A percentile compares a stretch with the other conserved stretches of the same genome.
Evolutionary conservation across 106 monocot species (phyloP).

Genomic region (Chionographis japonica): DNA sequence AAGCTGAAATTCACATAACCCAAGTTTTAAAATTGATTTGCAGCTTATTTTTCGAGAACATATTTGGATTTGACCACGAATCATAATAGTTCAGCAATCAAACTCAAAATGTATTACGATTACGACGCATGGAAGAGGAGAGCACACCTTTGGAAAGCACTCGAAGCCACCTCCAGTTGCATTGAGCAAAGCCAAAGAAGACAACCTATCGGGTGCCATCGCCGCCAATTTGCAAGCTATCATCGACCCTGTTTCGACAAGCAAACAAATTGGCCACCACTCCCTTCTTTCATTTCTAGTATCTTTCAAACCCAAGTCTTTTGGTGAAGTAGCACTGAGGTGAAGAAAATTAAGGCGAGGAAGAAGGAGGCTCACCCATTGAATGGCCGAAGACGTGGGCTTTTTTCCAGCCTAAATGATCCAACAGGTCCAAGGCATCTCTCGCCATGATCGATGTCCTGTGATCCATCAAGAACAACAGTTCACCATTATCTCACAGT

Average conservation of each 20-base stretch:
- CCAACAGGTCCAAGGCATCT: conserved; percentile 83
- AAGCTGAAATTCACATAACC: too few relatives aligned
- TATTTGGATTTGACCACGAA: too few relatives aligned
- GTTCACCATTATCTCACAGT: not conserved
- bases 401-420: conserved; percentile 93
- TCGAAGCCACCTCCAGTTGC: conserved; percentile 92
- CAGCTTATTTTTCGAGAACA: too few relatives aligned
- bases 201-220: conserved; percentile 70
- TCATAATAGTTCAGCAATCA: too few relatives aligned
- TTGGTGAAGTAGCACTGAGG: too few relatives aligned
- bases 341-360: not conserved
- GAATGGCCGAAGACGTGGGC: conserved; percentile 95
- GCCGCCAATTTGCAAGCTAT: conserved; percentile 93
- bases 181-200: conserved; percentile 90
- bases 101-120: too few relatives aligned
- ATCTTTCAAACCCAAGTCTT: too few relatives aligned
- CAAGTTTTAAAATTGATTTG: too few relatives aligned
- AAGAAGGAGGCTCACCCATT: conserved; percentile 68
- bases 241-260: conserved; percentile 60
- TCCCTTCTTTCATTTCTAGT: too few relatives aligned
- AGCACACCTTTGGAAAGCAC: conserved; percentile 80
- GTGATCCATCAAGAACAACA: conserved; percentile 12
- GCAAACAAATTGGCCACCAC: not conserved
- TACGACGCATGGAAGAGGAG: too few relatives aligned
- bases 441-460: conserved; percentile 91